Percentiles rank a stretch among this genome's conserved stretches.
Conservation (phyloP, 2,329 filamentous ascomycete species). For the Akanthomyces dipterigenus region DNA sequence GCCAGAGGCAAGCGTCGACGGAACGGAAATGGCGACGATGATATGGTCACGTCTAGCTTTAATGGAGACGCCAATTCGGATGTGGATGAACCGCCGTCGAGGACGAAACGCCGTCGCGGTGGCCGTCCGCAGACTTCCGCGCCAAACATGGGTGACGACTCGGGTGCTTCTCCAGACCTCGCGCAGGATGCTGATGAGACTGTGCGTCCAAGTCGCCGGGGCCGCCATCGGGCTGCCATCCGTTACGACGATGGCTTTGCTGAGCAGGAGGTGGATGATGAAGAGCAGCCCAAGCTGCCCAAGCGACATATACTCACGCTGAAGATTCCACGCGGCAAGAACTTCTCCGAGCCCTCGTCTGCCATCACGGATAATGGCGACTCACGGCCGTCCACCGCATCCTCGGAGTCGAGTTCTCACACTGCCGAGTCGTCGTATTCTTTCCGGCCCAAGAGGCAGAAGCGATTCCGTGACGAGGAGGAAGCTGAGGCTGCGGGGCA, state of each 20-base stretch:
- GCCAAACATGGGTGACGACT: conserved; percentile 21
- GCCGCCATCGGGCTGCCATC: conserved; percentile 9
- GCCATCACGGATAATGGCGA: conserved; percentile 37
- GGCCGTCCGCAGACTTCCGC: conserved; percentile 13
- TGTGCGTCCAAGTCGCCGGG: conserved; percentile 15
- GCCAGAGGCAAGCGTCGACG: conserved; percentile 27
- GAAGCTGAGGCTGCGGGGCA: conserved; percentile 31
- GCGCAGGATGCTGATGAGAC: conserved; percentile 18
- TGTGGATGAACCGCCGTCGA: conserved; percentile 19
- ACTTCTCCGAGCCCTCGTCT: conserved; percentile 31
- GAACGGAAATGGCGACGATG: conserved; percentile 24
- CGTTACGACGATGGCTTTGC: conserved; percentile 9
- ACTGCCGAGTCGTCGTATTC: conserved; percentile 46
- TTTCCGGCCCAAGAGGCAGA: conserved; percentile 48
- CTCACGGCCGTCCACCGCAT: conserved; percentile 45
- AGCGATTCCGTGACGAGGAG: conserved; percentile 45
- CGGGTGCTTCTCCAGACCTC: conserved; percentile 19
- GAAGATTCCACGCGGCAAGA: conserved; percentile 35
- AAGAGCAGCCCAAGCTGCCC: conserved; percentile 21
- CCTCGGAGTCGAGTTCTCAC: conserved; percentile 43
- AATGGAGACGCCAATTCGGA: conserved; percentile 28
- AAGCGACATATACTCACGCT: conserved; percentile 29
- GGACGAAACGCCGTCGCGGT: conserved; percentile 11
- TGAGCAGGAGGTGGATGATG: conserved; percentile 16
- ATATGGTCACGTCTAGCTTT: conserved; percentile 25